These are phyloP conservation scores for Cryphonectria radicalis DNA, from an alignment of 2,329 filamentous ascomycete genomes.

Conservation along the genomic window DNA sequence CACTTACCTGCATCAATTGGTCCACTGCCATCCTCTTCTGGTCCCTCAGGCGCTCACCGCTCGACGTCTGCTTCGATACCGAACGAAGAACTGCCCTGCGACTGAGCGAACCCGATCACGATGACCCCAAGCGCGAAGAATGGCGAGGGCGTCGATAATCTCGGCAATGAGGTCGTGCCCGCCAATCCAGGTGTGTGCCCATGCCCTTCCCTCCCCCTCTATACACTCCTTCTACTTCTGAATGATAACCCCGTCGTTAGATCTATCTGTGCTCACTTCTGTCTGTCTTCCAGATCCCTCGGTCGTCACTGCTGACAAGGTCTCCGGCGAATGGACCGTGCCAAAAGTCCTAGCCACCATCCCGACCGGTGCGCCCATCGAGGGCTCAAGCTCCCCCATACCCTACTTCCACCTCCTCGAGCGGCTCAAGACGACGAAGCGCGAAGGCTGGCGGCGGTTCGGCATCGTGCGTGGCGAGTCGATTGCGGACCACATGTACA, in stretches of 20 bases:
- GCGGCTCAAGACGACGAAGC: conserved; percentile 92
- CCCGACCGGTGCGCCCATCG: conserved; percentile 58
- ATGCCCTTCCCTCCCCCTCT: too few relatives aligned
- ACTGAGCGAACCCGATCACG: not conserved
- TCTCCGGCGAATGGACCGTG: conserved; percentile 58
- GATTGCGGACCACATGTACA: conserved; percentile 99
- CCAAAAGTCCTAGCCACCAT: conserved; percentile 69
- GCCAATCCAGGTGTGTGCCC: conserved; percentile 25
- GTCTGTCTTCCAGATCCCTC: conserved; percentile 38
- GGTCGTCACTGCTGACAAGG: conserved; percentile 42
- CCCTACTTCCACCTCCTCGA: conserved; percentile 95
- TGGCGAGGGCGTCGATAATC: conserved; percentile 13
- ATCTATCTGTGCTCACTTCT: too few relatives aligned
- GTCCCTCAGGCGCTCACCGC: not conserved
- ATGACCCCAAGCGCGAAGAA: conserved; percentile 27
- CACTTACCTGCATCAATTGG: not conserved
- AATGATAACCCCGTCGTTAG: not conserved
- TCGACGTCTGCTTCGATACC: not conserved
- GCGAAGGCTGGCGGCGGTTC: conserved; percentile 94
- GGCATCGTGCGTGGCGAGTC: conserved; percentile 80
- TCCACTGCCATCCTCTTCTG: not conserved
- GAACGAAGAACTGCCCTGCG: not conserved
- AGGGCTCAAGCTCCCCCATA: conserved; percentile 72
- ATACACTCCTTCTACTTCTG: too few relatives aligned
- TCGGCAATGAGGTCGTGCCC: conserved; percentile 9